Conservation (phyloP, 164 flowering plant genomes). For the Umbilicus rupestris region DNA sequence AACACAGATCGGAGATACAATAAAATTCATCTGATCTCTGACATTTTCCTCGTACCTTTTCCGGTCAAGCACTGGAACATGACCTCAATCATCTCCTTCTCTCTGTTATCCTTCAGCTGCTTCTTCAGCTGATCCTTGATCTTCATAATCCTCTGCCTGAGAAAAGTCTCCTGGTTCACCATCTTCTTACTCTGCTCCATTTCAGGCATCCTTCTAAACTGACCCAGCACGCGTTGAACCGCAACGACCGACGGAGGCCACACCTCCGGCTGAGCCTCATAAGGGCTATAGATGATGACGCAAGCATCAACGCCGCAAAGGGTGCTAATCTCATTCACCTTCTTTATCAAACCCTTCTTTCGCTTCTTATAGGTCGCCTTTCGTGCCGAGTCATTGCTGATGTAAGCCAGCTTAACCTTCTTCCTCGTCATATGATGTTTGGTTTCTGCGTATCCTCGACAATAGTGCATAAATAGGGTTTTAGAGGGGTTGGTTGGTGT, state of each 20-base stretch:
- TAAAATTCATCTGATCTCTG: no score
- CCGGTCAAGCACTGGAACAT: conserved; percentile 37
- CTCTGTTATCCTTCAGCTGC: conserved; percentile 38
- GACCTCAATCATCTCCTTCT: conserved; percentile 28
- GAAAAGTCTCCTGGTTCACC: conserved; percentile 55
- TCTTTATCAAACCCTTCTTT: conserved; percentile 55
- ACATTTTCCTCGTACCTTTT: no score
- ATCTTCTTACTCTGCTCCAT: conserved; percentile 67
- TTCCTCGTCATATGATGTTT: conserved; percentile 1
- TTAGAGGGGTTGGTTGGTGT: no score
- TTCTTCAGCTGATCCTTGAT: conserved; percentile 39
- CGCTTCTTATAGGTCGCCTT: conserved; percentile 61
- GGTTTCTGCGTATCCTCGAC: no score
- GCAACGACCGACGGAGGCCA: conserved; percentile 49
- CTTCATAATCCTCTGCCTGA: conserved; percentile 36
- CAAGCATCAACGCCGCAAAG: conserved; percentile 56
- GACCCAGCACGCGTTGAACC: conserved; percentile 29
- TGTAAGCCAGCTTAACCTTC: conserved; percentile 6
- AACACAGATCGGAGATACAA: no score
- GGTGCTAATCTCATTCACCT: conserved; percentile 52
- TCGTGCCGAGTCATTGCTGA: conserved; percentile 16
- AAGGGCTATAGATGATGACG: conserved; percentile 36
- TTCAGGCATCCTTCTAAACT: conserved; percentile 47
- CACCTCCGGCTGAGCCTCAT: conserved; percentile 32
- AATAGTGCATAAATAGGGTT: neutral